Evolutionary conservation across 2,329 filamentous ascomycete species (phyloP).

Genomic region (Byssochlamys sp.): DNA sequence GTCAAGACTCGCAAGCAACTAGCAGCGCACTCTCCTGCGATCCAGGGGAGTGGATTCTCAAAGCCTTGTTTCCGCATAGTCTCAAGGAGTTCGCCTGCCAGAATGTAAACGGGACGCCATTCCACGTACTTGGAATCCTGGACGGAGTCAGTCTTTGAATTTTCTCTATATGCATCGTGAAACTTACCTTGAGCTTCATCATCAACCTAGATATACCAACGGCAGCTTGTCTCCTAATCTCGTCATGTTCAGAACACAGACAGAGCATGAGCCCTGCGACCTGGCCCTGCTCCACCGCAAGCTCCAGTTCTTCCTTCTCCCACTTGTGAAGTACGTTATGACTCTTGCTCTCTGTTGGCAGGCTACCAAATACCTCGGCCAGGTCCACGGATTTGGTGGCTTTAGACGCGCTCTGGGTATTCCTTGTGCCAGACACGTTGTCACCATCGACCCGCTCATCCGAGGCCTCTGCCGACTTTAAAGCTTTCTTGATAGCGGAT

Average conservation of each 20-base stretch:
- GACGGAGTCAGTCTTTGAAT: conserved; percentile 6
- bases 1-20: conserved; percentile 60
- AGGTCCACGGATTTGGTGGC: conserved; percentile 34
- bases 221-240: conserved; percentile 67
- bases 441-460: conserved; percentile 5
- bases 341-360: conserved; percentile 37
- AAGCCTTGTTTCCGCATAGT: conserved; percentile 53
- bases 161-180: background rate
- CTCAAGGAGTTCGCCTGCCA: conserved; percentile 71
- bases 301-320: conserved; percentile 66
- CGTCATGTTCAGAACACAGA: conserved; percentile 62
- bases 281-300: conserved; percentile 69
- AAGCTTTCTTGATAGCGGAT: conserved; percentile 25
- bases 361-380: conserved; percentile 43
- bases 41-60: conserved; percentile 55
- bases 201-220: conserved; percentile 34
- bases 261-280: conserved; percentile 62
- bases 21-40: conserved; percentile 65
- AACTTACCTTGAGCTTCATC: conserved; percentile 38
- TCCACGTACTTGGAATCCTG: conserved; percentile 63
- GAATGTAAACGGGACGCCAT: conserved; percentile 66
- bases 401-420: conserved; percentile 5
- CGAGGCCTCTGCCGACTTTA: conserved; percentile 22
- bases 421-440: conserved; percentile 6
- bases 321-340: conserved; percentile 48